A percentile compares a stretch with the other conserved stretches of the same genome.
Evolutionary conservation across 2,329 filamentous ascomycete genomes (phyloP).

Genomic region (Gremmenia infestans): DNA sequence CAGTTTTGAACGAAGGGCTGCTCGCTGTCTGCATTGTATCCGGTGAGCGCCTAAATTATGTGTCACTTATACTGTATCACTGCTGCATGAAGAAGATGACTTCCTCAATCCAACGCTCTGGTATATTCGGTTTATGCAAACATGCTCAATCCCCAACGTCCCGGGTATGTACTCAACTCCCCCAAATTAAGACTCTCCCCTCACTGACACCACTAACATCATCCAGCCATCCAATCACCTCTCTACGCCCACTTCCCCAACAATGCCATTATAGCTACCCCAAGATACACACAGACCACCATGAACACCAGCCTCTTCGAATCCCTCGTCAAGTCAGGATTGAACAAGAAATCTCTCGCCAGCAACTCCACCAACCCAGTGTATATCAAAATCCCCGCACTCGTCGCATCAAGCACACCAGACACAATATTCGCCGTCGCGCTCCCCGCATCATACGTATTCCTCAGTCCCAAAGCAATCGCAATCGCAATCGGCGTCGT

Average conservation of each 20-base stretch:
- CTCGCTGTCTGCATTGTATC: background rate
- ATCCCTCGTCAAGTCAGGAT: constrained; percentile 38
- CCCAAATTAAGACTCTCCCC: background rate
- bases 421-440: constrained; percentile 40
- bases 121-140: background rate
- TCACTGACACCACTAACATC: no score
- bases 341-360: constrained; percentile 46
- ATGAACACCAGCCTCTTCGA: constrained; percentile 37
- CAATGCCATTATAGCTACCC: constrained; percentile 43
- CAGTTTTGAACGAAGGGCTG: background rate
- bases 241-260: constrained; percentile 44
- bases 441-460: constrained; percentile 37
- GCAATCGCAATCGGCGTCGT: constrained; percentile 49
- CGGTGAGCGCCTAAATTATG: background rate
- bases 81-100: background rate
- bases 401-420: constrained; percentile 42
- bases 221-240: background rate
- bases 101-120: background rate
- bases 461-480: constrained; percentile 43
- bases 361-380: constrained; percentile 46
- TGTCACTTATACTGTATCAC: background rate
- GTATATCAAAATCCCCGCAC: constrained; percentile 45
- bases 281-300: constrained; percentile 37
- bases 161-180: background rate
- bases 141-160: background rate